phyloP scores from a whole-genome alignment of 1,284 basidiomycete species.

The Trametes polyzona region DNA sequence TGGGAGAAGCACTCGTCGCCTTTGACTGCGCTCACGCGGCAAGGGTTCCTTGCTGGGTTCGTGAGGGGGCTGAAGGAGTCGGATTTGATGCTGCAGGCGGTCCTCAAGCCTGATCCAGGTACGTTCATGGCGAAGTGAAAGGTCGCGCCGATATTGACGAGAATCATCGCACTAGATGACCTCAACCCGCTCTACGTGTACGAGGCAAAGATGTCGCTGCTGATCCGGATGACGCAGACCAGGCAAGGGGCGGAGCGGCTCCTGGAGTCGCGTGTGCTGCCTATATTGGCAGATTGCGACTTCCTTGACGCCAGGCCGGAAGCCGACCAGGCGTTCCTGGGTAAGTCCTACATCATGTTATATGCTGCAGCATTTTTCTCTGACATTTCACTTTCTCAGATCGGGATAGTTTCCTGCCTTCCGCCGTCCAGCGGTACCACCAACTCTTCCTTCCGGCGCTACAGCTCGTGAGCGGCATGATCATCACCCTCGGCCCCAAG shows the following conservation, averaged over 20 bases:
- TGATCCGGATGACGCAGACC: conserved; percentile 84
- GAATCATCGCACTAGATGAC: conserved; percentile 59
- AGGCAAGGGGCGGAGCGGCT: conserved; percentile 85
- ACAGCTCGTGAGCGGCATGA: conserved; percentile 75
- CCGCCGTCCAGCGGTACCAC: conserved; percentile 86
- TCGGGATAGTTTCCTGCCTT: conserved; percentile 84
- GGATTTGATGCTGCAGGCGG: conserved; percentile 78
- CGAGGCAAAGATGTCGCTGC: conserved; percentile 90
- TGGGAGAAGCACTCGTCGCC: conserved; percentile 64
- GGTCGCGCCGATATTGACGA: neutral
- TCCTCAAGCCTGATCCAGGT: conserved; percentile 91
- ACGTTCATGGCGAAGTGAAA: conserved; percentile 9
- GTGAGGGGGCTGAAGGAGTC: conserved; percentile 84
- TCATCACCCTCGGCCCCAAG: conserved; percentile 68
- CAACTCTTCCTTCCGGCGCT: conserved; percentile 86
- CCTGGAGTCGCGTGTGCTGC: conserved; percentile 79
- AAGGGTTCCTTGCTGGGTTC: conserved; percentile 86
- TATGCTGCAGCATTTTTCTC: too few relatives aligned
- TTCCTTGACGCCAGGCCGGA: conserved; percentile 86
- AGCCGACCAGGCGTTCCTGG: conserved; percentile 80
- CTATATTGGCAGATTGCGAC: conserved; percentile 84
- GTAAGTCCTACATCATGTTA: conserved; percentile 46
- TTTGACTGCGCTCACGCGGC: conserved; percentile 65
- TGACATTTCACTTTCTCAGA: conserved; percentile 48
- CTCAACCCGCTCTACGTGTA: conserved; percentile 94